Conservation (phyloP, 2,329 filamentous ascomycete genomes). For the Neospermospora avenae region DNA sequence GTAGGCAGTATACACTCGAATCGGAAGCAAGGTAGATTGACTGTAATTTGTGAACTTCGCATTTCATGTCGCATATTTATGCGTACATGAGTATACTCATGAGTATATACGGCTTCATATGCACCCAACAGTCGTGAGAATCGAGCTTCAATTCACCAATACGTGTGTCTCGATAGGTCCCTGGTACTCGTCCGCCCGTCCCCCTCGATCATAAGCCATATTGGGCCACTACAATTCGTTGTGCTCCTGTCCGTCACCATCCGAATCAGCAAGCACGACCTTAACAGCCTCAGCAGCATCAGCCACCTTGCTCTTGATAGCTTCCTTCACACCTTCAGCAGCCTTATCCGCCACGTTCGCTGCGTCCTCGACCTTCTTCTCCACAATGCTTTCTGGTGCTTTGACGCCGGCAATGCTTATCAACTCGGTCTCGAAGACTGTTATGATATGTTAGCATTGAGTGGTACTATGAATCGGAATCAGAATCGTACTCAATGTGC, state of each 20-base stretch:
- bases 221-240: slow-evolving; percentile 50
- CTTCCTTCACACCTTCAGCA: slow-evolving; percentile 37
- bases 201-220: not conserved
- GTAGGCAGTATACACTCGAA: too few species aligned
- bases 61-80: not conserved
- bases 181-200: not conserved
- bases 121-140: too few species aligned
- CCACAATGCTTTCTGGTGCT: slow-evolving; percentile 30
- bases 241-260: slow-evolving; percentile 54
- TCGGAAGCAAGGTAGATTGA: too few species aligned
- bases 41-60: too few species aligned
- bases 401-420: slow-evolving; percentile 75
- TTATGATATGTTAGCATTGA: slow-evolving; percentile 10
- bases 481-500: slow-evolving; percentile 63
- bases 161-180: not conserved
- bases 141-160: not conserved
- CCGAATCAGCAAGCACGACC: slow-evolving; percentile 51
- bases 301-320: slow-evolving; percentile 45
- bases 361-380: slow-evolving; percentile 30
- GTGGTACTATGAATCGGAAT: slow-evolving; percentile 8
- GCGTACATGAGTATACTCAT: not conserved
- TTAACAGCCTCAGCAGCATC: slow-evolving; percentile 52
- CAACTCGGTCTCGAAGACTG: slow-evolving; percentile 89
- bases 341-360: slow-evolving; percentile 30
- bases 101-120: not conserved